Base-by-base conservation (phyloP, 345 rosid genomes). In the Streptanthus diversifolius region DNA sequence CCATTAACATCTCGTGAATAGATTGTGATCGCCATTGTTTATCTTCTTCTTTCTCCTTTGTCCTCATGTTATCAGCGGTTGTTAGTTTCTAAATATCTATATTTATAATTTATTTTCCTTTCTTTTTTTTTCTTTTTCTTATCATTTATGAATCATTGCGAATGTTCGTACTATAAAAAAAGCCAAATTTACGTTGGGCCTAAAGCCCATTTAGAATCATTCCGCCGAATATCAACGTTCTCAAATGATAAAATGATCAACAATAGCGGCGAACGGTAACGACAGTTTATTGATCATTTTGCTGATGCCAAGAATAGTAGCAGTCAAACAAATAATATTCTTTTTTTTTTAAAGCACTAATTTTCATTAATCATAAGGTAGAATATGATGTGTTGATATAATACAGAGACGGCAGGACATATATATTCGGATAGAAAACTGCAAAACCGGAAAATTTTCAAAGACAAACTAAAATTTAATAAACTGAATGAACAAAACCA, bases 1-100 rank as follows among this genome's bases (percentile, higher is more conserved):
- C 73, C 41, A 83, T 70, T 51, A 87, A 40, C 48, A 91, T 87
- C 41, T 88, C 87, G 66, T 82, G 83, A 25, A 89, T 87, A 35
- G 82, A 57, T 55, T 37, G 32, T 30, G 39, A 71, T 77, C 30
- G 3, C 64, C 73, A 33, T 77, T 71, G 75, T 63, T 80, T 56
- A 56, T 60, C 71, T 45, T 63, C 63, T 41, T 32, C 47, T 0
- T 14, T 14, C 58, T 47, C 51, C 37, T 12, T 18, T 25, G 9
- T 60, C 44, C 44, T 72, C 69, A 61, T 56, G 33, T 66, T 48
- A 5, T 56, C 69, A 35, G 52, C 21, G 24, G 3, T 51, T 55
- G 18, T 21, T 30, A 9, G 18, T 5, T 56, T 35, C 29, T 43
- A 13, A 18, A 19, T 9, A 14, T 56, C n/a, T 3, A 11, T 53